A percentile compares a stretch with the other conserved stretches of the same genome.
These are phyloP conservation scores for Botryococcus braunii DNA, from an alignment of 163 green algal species.

Conservation along the genomic window DNA sequence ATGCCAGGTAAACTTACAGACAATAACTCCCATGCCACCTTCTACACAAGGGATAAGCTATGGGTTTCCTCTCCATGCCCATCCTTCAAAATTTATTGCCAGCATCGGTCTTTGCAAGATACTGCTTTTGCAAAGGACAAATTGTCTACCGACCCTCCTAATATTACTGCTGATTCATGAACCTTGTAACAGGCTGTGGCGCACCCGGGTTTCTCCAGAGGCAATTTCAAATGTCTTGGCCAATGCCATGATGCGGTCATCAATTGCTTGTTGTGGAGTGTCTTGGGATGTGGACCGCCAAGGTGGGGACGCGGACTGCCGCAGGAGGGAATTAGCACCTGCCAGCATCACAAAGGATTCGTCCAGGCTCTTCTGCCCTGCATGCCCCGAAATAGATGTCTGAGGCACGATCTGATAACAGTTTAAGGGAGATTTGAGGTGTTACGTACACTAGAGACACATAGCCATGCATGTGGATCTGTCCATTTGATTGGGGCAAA, in stretches of 20 bases:
- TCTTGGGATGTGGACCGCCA: slow-evolving; percentile 11
- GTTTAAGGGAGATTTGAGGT: background rate
- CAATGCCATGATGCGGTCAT: slow-evolving; percentile 50
- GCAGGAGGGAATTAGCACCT: slow-evolving; percentile 10
- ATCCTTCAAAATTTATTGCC: no score
- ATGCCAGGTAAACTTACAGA: no score
- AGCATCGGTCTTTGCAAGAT: no score
- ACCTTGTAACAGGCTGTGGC: background rate
- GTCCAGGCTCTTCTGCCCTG: slow-evolving; percentile 28
- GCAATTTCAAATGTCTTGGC: slow-evolving; percentile 58
- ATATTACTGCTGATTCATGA: background rate
- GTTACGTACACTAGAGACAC: background rate
- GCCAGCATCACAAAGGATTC: slow-evolving; percentile 68
- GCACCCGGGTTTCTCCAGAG: slow-evolving; percentile 36
- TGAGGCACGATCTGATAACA: background rate
- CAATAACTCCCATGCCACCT: no score
- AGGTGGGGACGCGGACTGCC: slow-evolving; percentile 8
- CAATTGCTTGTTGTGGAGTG: slow-evolving; percentile 28
- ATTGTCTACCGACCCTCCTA: background rate
- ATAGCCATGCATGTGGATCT: background rate
- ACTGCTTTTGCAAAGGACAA: no score
- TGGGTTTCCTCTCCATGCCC: no score
- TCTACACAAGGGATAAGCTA: no score
- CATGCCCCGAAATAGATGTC: background rate
- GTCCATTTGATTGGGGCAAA: background rate